phyloP scores from a whole-genome alignment of 2,329 filamentous ascomycete species.

The Cercospora citrullina region DNA sequence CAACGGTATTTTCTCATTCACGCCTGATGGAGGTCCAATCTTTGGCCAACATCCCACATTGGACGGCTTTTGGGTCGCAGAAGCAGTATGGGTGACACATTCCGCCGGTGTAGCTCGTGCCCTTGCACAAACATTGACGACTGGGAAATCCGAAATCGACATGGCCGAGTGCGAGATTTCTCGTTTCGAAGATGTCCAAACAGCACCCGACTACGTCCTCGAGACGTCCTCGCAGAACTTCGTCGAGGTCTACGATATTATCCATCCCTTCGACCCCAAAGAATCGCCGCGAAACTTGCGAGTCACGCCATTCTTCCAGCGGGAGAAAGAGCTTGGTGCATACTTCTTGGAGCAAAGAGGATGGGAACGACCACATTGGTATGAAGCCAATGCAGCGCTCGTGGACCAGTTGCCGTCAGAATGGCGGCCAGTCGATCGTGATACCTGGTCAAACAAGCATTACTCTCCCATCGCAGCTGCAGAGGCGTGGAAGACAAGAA shows the following conservation, averaged over 20 bases:
- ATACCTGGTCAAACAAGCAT: slow-evolving; percentile 59
- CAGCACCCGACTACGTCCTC: slow-evolving; percentile 56
- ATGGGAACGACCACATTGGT: slow-evolving; percentile 67
- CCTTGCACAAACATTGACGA: slow-evolving; percentile 59
- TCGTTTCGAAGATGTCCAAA: slow-evolving; percentile 63
- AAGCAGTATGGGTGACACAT: slow-evolving; percentile 68
- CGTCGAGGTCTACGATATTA: slow-evolving; percentile 64
- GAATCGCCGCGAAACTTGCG: slow-evolving; percentile 60
- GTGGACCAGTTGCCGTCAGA: slow-evolving; percentile 53
- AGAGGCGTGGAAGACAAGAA: slow-evolving; percentile 66
- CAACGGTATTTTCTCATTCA: slow-evolving; percentile 68
- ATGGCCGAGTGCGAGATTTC: slow-evolving; percentile 60
- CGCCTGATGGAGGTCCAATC: slow-evolving; percentile 62
- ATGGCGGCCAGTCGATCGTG: slow-evolving; percentile 58
- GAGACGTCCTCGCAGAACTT: slow-evolving; percentile 64
- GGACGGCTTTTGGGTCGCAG: slow-evolving; percentile 64
- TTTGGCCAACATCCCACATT: slow-evolving; percentile 59
- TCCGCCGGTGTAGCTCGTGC: slow-evolving; percentile 64
- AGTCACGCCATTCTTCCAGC: slow-evolving; percentile 58
- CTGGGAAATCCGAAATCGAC: slow-evolving; percentile 57
- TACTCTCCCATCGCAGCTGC: slow-evolving; percentile 61
- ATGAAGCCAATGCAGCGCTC: slow-evolving; percentile 56
- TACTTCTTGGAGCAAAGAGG: slow-evolving; percentile 61
- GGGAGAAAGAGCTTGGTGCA: slow-evolving; percentile 57
- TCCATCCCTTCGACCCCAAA: slow-evolving; percentile 61